Base-by-base conservation (phyloP, 345 rosid genomes). In the Hibiscus trionum region DNA sequence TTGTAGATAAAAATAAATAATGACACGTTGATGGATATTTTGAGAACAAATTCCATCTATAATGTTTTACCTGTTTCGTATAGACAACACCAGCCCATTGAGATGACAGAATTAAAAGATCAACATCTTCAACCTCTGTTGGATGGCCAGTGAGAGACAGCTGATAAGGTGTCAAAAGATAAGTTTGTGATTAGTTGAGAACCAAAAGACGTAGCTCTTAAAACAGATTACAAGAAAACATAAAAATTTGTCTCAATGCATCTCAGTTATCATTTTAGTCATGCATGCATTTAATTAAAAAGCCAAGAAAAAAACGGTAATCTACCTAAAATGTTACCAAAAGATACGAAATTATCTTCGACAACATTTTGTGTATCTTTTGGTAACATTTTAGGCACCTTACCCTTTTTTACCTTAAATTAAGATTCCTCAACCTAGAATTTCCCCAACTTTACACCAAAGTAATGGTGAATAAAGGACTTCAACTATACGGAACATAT, bases 51-150 rank as follows among this genome's bases (percentile, higher is more conserved):
- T 65, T 55, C n/a, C 47, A 49, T 33, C 7, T 61, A 8, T 9
- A 14, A 56, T 46, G 47, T 26, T 64, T 76, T 44, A 91, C 98
- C 96, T 87, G 96, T 61, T 79, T 80, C 44, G 85, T 77, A 78
- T 73, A 83, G 76, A 89, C 88, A 56, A 84, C 74, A 57, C 97
- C 98, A 55, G 98, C 95, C 89, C 89, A 89, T 61, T 85, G 90
- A 27, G 92, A 94, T 64, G 96, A 87, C 59, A 86, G 78, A 75
- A 94, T 88, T 21, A 90, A 82, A 71, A 81, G 90, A 84, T 88
- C 88, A 11, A 85, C 68, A 75, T 90, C 79, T 69, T 86, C 91
- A 0, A 72, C 82, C 66, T 75, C 85, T 55, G 83, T 78, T 46
- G 86, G 86, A 78, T 83, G 71, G 19, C 82, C 78, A 64, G 77